Conservation (phyloP, 768 basidiomycete species). For the Termitomyces sp. region DNA sequence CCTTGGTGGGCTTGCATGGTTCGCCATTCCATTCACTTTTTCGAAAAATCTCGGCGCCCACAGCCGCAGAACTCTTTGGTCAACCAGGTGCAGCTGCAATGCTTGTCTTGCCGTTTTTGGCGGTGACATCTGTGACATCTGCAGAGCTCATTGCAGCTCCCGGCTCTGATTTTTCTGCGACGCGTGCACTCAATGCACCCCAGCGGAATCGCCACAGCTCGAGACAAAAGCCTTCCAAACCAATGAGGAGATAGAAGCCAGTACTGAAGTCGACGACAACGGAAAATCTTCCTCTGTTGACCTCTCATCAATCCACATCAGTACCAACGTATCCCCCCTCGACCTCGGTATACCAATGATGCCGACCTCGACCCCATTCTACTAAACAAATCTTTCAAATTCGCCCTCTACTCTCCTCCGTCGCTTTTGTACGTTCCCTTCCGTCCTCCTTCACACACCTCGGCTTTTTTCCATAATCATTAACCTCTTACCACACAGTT, state of each 20-base stretch:
- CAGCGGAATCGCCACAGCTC: not conserved
- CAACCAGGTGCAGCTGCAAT: constrained; percentile 75
- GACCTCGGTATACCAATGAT: constrained; percentile 25
- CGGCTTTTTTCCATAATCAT: not conserved
- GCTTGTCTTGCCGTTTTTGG: constrained; percentile 79
- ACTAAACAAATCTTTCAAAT: constrained; percentile 70
- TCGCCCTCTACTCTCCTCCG: constrained; percentile 74
- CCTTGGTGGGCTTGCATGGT: constrained; percentile 87
- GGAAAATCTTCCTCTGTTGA: not conserved
- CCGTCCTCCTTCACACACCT: too few relatives aligned
- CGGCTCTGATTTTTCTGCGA: constrained; percentile 74
- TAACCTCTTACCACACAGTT: constrained; percentile 31
- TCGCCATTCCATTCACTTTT: constrained; percentile 82
- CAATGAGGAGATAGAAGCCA: not conserved
- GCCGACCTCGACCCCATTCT: constrained; percentile 59
- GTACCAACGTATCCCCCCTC: too few relatives aligned
- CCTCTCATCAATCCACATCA: not conserved
- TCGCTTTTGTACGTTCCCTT: constrained; percentile 47
- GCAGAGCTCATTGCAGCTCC: constrained; percentile 94
- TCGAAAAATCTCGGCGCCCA: constrained; percentile 85
- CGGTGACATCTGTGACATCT: constrained; percentile 79
- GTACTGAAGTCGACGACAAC: not conserved
- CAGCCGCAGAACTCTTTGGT: constrained; percentile 78
- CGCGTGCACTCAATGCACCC: constrained; percentile 66
- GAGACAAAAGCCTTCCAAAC: not conserved